Conservation (phyloP, 129 eudicot species). For the Silybum marianum region DNA sequence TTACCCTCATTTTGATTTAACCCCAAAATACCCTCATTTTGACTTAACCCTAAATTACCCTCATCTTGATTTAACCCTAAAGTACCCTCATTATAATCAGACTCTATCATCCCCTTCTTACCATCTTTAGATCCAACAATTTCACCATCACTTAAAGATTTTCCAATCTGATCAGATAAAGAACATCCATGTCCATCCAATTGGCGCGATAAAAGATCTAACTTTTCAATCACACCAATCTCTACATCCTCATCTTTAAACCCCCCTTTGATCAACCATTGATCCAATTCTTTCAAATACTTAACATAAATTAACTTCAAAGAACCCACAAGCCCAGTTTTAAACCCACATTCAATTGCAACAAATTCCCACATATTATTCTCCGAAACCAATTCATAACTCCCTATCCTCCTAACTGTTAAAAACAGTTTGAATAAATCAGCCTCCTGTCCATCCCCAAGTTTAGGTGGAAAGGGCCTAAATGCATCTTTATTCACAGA, state of each 20-base stretch:
- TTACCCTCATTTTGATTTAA: slow-evolving; percentile 16
- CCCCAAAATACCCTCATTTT: slow-evolving; percentile 22
- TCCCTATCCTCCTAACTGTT: slow-evolving; percentile 66
- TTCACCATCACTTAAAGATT: slow-evolving; percentile 17
- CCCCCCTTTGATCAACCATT: slow-evolving; percentile 50
- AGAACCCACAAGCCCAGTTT: slow-evolving; percentile 37
- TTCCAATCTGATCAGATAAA: background rate
- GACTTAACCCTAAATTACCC: background rate
- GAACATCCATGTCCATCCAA: slow-evolving; percentile 35
- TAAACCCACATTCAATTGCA: slow-evolving; percentile 62
- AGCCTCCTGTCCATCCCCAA: slow-evolving; percentile 63
- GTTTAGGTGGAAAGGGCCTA: slow-evolving; percentile 69
- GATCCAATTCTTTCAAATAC: slow-evolving; percentile 73
- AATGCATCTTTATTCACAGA: slow-evolving; percentile 35
- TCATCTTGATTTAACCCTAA: background rate
- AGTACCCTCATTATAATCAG: background rate
- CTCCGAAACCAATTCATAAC: slow-evolving; percentile 57
- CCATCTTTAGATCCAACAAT: slow-evolving; percentile 24
- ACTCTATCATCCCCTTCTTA: slow-evolving; percentile 11
- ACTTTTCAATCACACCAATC: slow-evolving; percentile 36
- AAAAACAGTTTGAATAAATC: slow-evolving; percentile 79
- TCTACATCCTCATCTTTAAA: slow-evolving; percentile 37
- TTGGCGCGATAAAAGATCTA: slow-evolving; percentile 53
- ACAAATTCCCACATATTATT: slow-evolving; percentile 73
- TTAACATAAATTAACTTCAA: slow-evolving; percentile 63